phyloP scores from a whole-genome alignment of 345 rosid species.

The Erucastrum elatum region DNA sequence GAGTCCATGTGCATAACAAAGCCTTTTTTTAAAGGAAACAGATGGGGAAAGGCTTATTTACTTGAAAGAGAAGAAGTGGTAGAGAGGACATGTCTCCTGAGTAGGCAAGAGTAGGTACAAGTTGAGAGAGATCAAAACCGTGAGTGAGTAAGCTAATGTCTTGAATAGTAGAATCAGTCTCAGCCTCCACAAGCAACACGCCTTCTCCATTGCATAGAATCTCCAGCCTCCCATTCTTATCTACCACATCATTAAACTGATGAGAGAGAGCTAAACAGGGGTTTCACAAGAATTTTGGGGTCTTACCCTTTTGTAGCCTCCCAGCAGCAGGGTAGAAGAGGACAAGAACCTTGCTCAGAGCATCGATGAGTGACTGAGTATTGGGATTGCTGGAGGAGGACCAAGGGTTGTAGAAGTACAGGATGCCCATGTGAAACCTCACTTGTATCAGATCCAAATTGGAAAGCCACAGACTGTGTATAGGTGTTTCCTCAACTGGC shows the following conservation, averaged over 20 bases:
- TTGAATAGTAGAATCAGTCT: slow-evolving; percentile 28
- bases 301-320: slow-evolving; percentile 38
- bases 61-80: slow-evolving; percentile 43
- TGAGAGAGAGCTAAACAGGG: background rate
- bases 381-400: slow-evolving; percentile 31
- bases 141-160: slow-evolving; percentile 26
- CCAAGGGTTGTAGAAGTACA: slow-evolving; percentile 37
- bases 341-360: slow-evolving; percentile 45
- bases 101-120: slow-evolving; percentile 39
- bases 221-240: slow-evolving; percentile 41
- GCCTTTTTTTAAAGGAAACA: no score
- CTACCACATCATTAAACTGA: slow-evolving; percentile 12
- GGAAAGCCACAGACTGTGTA: slow-evolving; percentile 40
- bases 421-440: slow-evolving; percentile 28
- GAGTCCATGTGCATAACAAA: background rate
- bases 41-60: background rate
- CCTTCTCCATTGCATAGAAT: slow-evolving; percentile 49
- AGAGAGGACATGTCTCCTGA: slow-evolving; percentile 35
- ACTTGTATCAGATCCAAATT: slow-evolving; percentile 39
- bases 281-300: background rate
- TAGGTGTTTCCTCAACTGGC: slow-evolving; percentile 39
- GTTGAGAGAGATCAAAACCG: slow-evolving; percentile 20
- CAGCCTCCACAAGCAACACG: slow-evolving; percentile 41
- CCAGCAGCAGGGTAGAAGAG: slow-evolving; percentile 50
- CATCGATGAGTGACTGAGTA: slow-evolving; percentile 34